Base-by-base conservation (phyloP, 768 basidiomycete genomes). In the Serendipita sp. region DNA sequence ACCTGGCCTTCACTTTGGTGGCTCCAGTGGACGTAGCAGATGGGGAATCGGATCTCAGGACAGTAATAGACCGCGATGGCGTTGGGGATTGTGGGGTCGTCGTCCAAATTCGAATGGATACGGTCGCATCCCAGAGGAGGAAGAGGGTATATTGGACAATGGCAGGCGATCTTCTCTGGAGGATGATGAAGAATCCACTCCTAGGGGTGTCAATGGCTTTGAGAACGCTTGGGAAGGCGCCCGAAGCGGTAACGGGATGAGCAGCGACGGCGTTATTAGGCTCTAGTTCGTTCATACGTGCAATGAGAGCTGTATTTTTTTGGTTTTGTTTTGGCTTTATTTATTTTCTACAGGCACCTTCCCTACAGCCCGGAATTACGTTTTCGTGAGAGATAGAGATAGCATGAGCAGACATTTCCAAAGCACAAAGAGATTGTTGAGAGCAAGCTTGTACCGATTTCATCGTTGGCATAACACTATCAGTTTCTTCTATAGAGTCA, bases 71-170 rank as follows among this genome's bases (percentile, higher is more conserved):
- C 35, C 56, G 28, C 24, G 34, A 37, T 60, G 56, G 56, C 28
- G 56, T n/a, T 60, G 56, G 56, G 56, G 56, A 32, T 2, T 8
- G 16, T 60, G 56, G 56, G 56, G 56, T n/a, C 56, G 56, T n/a
- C 56, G 34, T 10, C 32, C 56, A n/a, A 30, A 24, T n/a, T 37
- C 24, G 35, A 37, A 60, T 37, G 56, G 56, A 2, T 60, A 60
- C 35, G 56, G 56, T 37, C 24, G 56, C 16, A 28, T 60, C 7
- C 56, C 56, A 24, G 56, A 60, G 35, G 56, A 60, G n/a, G 56
- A 60, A 60, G 5, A 60, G 32, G 56, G 56, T 8, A 60, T 60
- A 4, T 38, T 60, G 34, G 56, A 32, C 10, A 60, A 60, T 28
- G 56, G 32, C 11, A 24, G 56, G n/a, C 16, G 8, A n/a, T 60